Percentiles rank a stretch among this genome's conserved stretches.
These are phyloP conservation scores for Geotrichum candidum DNA, from an alignment of 1,139 yeast species.

Conservation along the genomic window DNA sequence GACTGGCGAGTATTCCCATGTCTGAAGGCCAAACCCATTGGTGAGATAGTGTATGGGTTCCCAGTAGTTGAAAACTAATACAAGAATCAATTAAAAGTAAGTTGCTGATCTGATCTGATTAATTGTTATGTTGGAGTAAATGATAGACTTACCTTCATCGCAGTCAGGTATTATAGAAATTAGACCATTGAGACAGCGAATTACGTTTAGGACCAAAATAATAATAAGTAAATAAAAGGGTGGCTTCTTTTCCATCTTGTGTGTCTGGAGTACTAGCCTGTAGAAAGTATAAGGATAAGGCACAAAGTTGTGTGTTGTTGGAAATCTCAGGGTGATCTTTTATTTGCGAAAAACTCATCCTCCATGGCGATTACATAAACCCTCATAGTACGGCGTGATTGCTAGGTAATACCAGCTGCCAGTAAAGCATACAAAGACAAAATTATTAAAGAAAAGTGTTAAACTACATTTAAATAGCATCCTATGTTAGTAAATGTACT, in stretches of 20 bases:
- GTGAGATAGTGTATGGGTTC: conserved; percentile 79
- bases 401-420: neutral
- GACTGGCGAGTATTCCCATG: conserved; percentile 95
- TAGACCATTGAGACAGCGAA: conserved; percentile 44
- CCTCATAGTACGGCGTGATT: neutral
- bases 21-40: conserved; percentile 83
- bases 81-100: neutral
- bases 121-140: neutral
- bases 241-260: neutral
- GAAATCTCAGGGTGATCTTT: neutral
- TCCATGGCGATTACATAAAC: neutral
- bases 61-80: conserved; percentile 67
- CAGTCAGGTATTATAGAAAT: conserved; percentile 75
- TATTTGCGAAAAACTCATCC: neutral
- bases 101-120: neutral
- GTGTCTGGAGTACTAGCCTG: neutral
- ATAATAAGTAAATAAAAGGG: too few species aligned
- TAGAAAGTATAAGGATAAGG: neutral
- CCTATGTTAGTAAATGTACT: neutral
- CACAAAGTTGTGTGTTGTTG: neutral
- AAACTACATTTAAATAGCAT: neutral
- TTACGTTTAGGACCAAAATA: conserved; percentile 22
- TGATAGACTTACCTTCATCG: conserved; percentile 50
- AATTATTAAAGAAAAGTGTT: neutral
- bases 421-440: neutral